Percentiles rank a stretch among this genome's conserved stretches.
Conservation (phyloP, 2,329 filamentous ascomycete species). For the Trichoderma guizhouense region DNA sequence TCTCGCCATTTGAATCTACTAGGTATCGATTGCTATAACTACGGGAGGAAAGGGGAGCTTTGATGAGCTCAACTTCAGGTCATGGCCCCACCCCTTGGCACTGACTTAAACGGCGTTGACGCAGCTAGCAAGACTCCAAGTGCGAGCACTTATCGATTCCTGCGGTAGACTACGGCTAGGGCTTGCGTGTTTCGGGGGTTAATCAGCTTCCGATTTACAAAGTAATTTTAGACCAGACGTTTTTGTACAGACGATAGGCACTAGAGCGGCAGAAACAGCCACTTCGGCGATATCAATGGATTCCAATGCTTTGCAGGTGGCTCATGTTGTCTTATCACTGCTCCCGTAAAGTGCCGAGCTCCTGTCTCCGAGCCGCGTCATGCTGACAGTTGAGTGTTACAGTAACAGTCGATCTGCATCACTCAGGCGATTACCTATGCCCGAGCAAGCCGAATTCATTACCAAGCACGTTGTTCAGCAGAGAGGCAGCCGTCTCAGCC, state of each 20-base stretch:
- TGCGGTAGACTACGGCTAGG: background rate
- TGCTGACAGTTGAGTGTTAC: constrained; percentile 5
- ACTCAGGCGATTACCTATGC: background rate
- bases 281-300: background rate
- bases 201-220: background rate
- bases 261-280: background rate
- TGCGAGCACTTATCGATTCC: background rate
- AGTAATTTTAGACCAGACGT: background rate
- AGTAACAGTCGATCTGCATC: constrained; percentile 11
- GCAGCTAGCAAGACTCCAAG: background rate
- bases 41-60: background rate
- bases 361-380: background rate
- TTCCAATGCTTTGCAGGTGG: background rate
- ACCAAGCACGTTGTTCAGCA: background rate
- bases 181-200: background rate
- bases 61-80: background rate
- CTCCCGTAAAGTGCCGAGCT: background rate
- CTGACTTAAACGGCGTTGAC: background rate
- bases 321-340: background rate
- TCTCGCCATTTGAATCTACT: background rate
- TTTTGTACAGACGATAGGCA: too few species aligned
- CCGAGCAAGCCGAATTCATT: constrained; percentile 12
- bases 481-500: background rate
- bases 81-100: background rate
- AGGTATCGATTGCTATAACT: too few species aligned